These are phyloP conservation scores for Caryopteris hybrid DNA, from an alignment of 305 asterid genomes.

Conservation along the genomic window DNA sequence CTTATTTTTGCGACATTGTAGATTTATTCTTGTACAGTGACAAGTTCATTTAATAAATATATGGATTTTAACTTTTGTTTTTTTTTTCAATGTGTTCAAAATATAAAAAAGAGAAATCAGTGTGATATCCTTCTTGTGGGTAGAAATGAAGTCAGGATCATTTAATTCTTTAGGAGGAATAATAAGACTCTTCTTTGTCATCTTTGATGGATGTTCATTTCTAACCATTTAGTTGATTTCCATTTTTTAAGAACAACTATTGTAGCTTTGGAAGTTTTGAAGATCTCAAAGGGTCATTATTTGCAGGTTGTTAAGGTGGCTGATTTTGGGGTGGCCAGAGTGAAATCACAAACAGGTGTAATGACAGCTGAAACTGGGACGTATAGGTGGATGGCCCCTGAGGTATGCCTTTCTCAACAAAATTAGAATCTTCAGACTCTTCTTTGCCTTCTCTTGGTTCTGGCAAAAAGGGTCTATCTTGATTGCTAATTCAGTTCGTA, in stretches of 20 bases:
- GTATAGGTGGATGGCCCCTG: slow-evolving; percentile 98
- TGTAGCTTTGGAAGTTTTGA: slow-evolving; percentile 15
- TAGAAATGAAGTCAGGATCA: neutral
- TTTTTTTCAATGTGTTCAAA: neutral
- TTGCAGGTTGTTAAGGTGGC: slow-evolving; percentile 91
- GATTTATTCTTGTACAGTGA: neutral
- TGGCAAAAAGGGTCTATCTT: neutral
- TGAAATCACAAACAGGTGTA: slow-evolving; percentile 84
- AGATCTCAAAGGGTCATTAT: slow-evolving; percentile 7
- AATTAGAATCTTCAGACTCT: neutral
- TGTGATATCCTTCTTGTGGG: neutral
- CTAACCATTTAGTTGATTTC: neutral
- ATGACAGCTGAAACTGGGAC: slow-evolving; percentile 99
- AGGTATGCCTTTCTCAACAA: slow-evolving; percentile 43
- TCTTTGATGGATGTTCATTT: slow-evolving; percentile 1
- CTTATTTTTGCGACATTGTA: slow-evolving; percentile 5
- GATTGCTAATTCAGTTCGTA: neutral
- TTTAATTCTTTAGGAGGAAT: slow-evolving; percentile 5
- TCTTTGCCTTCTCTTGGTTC: neutral
- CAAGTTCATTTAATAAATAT: neutral
- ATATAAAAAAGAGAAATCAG: neutral
- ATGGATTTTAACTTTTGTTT: slow-evolving; percentile 3
- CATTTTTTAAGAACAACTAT: slow-evolving; percentile 2
- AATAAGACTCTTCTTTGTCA: neutral
- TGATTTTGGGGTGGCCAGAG: slow-evolving; percentile 98